phyloP scores from a whole-genome alignment of 768 basidiomycete genomes.

The Podaxis sp. region DNA sequence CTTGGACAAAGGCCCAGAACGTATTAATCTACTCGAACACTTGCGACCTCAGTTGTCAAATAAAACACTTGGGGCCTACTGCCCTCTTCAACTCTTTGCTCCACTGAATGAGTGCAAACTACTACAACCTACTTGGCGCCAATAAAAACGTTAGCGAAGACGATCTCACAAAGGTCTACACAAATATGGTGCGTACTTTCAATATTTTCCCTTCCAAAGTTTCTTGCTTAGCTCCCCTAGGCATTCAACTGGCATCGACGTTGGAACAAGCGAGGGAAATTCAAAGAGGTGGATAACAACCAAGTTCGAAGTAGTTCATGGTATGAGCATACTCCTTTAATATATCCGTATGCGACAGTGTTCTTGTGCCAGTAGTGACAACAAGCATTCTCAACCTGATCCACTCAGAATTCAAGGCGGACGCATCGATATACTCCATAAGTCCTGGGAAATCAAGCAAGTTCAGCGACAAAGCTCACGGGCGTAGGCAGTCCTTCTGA shows the following conservation, averaged over 20 bases:
- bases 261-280: conserved; percentile 85
- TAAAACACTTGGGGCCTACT: background rate
- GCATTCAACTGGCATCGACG: conserved; percentile 93
- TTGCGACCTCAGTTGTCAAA: conserved; percentile 20
- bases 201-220: background rate
- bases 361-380: conserved; percentile 18
- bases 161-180: conserved; percentile 92
- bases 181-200: conserved; percentile 77
- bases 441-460: too few species aligned
- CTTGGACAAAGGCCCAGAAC: too few species aligned
- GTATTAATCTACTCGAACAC: conserved; percentile 27
- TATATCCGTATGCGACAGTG: conserved; percentile 20
- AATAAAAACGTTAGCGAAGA: conserved; percentile 74
- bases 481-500: too few species aligned
- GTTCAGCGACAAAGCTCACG: too few species aligned
- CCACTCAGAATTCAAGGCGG: too few species aligned
- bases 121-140: conserved; percentile 83
- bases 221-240: conserved; percentile 27
- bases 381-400: too few species aligned
- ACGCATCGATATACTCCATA: too few species aligned
- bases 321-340: conserved; percentile 21
- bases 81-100: conserved; percentile 4
- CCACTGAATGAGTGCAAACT: conserved; percentile 77
- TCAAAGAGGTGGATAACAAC: conserved; percentile 71
- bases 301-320: background rate